A percentile compares a stretch with the other conserved stretches of the same genome.
These are phyloP conservation scores for Sophora flavescens DNA, from an alignment of 306 rosid species.

Conservation along the genomic window DNA sequence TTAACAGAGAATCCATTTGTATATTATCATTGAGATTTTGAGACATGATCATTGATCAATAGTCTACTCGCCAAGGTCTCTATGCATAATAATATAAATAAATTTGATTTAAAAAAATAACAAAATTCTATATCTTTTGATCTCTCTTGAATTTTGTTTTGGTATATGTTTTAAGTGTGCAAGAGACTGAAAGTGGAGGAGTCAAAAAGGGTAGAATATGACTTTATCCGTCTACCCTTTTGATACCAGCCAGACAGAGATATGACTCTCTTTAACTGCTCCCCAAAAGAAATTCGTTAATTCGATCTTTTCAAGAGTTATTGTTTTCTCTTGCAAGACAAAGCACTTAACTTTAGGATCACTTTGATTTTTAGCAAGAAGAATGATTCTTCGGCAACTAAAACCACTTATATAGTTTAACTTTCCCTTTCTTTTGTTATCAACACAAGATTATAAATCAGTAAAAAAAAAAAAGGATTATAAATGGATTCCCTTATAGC, in stretches of 20 bases:
- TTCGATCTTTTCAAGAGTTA: slow-evolving; percentile 54
- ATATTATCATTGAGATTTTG: slow-evolving; percentile 13
- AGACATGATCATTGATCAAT: slow-evolving; percentile 19
- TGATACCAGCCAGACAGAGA: slow-evolving; percentile 9
- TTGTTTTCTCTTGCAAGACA: slow-evolving; percentile 48
- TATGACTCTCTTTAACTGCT: slow-evolving; percentile 60
- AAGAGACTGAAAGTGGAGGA: slow-evolving; percentile 42
- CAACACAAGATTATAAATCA: slow-evolving; percentile 12
- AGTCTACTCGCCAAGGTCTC: slow-evolving; percentile 14
- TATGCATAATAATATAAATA: not conserved
- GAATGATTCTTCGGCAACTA: slow-evolving; percentile 31
- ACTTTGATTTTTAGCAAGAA: slow-evolving; percentile 44
- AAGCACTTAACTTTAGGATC: slow-evolving; percentile 55
- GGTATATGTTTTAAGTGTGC: slow-evolving; percentile 26
- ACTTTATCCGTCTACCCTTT: slow-evolving; percentile 50
- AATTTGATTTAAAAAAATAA: not conserved
- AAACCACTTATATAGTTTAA: slow-evolving; percentile 27
- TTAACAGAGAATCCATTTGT: not conserved
- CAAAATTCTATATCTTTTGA: not conserved
- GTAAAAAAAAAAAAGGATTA: not conserved
- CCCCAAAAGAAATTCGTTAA: slow-evolving; percentile 71
- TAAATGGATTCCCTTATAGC: slow-evolving; percentile 4
- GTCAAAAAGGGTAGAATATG: slow-evolving; percentile 45
- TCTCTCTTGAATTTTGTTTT: not conserved
- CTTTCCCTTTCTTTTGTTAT: slow-evolving; percentile 9